Evolutionary conservation across 177 flowering plant genomes (phyloP), one percentile per base, ranked within the genome.

Genomic region (Vitis hybrid): DNA sequence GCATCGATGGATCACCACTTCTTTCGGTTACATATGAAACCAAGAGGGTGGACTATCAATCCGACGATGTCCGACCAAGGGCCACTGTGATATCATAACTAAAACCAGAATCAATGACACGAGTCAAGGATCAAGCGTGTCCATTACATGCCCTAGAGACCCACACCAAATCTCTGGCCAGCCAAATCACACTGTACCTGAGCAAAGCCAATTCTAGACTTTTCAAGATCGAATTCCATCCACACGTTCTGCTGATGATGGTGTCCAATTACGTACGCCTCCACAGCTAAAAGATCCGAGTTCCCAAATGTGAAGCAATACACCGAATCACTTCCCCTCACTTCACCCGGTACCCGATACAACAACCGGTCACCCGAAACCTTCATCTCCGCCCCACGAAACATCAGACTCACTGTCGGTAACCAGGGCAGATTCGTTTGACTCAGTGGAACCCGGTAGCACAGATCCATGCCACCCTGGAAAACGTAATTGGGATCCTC

Each of bases 241-340:
- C 97, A 91, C 76, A 86, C 62, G 70, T 92, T 87, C 54, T 88
- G 94, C 72, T 92, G 97, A 56, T 91, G 97, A 66, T 89, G 96
- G 55, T 91, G 89, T 19, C 96, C 97, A 5, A 92, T 87, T 14
- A 92, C 63, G 62, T 78, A 91, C 21, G 94, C 92, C 60, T 88
- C 93, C 6, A 69, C 63, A 1, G 75, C 80, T 11, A 72, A 54
- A 40, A 70, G 60, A 62, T 88, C 93, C 65, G 92, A 87, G 76
- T 85, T 90, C 61, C 88, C 94, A 73, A 74, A 66, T 8, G 73
- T 85, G 61, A 92, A 76, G 76, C 97, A 92, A 61, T 81, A 74
- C n/a, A 91, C 78, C 65, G 70, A 72, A 72, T 87, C 87, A 13
- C 46, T 56, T 3, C 81, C 94, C 60, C 87, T 69, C 9, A 52